Evolutionary conservation across 257 asterid species (phyloP), one percentile per base, ranked within the genome.

Genomic region (Phtheirospermum japonicum): DNA sequence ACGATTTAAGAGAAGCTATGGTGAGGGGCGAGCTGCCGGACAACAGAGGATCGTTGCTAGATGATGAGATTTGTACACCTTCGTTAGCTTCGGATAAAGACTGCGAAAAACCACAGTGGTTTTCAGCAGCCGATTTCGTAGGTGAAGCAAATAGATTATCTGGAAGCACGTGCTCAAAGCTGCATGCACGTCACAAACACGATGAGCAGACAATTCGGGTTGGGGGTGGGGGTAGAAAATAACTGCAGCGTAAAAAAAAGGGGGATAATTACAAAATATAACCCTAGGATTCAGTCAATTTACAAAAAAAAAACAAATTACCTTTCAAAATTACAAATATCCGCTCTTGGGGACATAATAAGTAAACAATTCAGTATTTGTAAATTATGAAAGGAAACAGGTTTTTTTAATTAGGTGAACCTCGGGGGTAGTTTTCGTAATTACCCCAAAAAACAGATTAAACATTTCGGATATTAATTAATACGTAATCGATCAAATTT

Each of bases 71-170:
- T 36, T 66, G 42, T 52, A 63, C 32, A 58, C n/a, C 63, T 11
- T 61, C 76, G 48, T 64, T 72, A 11, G 75, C 60, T 69, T 64
- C 72, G 2, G 67, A 45, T 13, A 72, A 65, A 64, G 77, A 62
- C 46, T 64, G 56, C 33, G 53, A 51, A 62, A 77, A 70, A 63
- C 53, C 52, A 1, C 80, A 59, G 12, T 55, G 67, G 16, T 36
- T 60, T 32, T 82, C 83, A 46, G 79, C 77, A 40, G 76, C 77
- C 4, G 76, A 66, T 74, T 84, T 87, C 10, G 89, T 80, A 13
- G 96, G 95, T 66, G 92, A 90, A 53, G 92, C 76, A 42, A 90
- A 85, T 6, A 90, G 86, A 69, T 80, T 84, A 61, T 86, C 97
- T 0, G 95, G 95, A 67, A 89, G 89, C 58, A 51, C 61, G 77